These are phyloP conservation scores for Pholiota molesta DNA, from an alignment of 768 basidiomycete species.

Conservation along the genomic window DNA sequence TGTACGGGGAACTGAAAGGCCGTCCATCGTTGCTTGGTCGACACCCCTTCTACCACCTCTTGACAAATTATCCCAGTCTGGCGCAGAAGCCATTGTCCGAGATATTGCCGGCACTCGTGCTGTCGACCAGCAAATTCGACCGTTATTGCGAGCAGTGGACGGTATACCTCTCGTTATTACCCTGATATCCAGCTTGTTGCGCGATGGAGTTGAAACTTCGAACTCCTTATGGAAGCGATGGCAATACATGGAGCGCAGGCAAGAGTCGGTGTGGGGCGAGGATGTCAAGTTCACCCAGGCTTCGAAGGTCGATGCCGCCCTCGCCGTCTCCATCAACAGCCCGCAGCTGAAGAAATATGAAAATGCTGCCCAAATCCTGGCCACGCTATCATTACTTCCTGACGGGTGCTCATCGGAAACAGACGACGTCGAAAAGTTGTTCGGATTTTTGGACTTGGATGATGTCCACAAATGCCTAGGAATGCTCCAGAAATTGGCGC, in stretches of 20 bases:
- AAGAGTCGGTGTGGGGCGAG: not conserved
- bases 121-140: not conserved
- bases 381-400: slow-evolving; percentile 4
- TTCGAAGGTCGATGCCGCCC: slow-evolving; percentile 7
- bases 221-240: slow-evolving; percentile 11
- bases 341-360: slow-evolving; percentile 7
- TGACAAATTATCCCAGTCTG: slow-evolving; percentile 1
- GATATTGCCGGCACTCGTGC: not conserved
- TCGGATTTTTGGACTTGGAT: not conserved
- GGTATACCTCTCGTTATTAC: slow-evolving; percentile 8
- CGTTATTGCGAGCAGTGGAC: not conserved
- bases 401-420: not conserved
- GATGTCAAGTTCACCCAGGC: not conserved
- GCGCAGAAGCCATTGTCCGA: slow-evolving; percentile 6
- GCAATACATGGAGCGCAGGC: slow-evolving; percentile 3
- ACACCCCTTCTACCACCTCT: slow-evolving; percentile 1
- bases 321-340: slow-evolving; percentile 3
- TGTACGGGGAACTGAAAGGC: not conserved
- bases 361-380: not conserved
- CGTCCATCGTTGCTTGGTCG: not conserved
- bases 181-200: not conserved
- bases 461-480: slow-evolving; percentile 1
- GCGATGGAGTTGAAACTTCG: slow-evolving; percentile 2
- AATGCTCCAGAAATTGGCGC: slow-evolving; percentile 1
- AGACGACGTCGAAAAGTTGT: not conserved